phyloP scores from a whole-genome alignment of 805 yeast genomes.

The Barnettozyma botsteinii region DNA sequence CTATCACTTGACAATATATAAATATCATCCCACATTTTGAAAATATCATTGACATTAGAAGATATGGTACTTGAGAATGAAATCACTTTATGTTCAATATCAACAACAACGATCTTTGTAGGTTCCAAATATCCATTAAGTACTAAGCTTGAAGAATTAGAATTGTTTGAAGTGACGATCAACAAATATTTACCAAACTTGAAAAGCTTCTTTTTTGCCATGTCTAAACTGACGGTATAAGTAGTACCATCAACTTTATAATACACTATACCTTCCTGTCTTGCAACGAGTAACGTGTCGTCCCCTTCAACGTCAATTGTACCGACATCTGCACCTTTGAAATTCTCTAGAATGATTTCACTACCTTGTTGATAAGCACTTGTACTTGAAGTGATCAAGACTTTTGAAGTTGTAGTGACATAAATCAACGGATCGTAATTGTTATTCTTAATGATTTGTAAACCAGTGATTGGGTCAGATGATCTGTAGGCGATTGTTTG shows the following conservation, averaged over 20 bases:
- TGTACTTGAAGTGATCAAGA: conserved; percentile 66
- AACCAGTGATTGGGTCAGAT: conserved; percentile 75
- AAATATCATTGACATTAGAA: conserved; percentile 52
- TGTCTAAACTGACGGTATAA: conserved; percentile 48
- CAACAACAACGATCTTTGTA: conserved; percentile 60
- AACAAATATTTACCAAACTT: conserved; percentile 52
- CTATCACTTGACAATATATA: conserved; percentile 73
- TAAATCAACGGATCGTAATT: conserved; percentile 48
- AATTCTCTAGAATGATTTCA: conserved; percentile 37
- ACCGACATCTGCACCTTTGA: conserved; percentile 41
- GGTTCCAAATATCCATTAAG: conserved; percentile 33
- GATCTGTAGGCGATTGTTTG: conserved; percentile 72
- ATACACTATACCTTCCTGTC: conserved; percentile 55
- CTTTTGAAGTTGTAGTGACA: conserved; percentile 68
- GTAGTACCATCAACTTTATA: conserved; percentile 53
- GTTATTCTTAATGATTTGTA: conserved; percentile 44
- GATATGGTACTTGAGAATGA: conserved; percentile 68
- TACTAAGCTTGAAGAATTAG: conserved; percentile 28
- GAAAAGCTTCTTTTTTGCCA: conserved; percentile 47
- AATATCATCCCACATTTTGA: conserved; percentile 50
- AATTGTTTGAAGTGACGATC: conserved; percentile 46
- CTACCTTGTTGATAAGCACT: conserved; percentile 75
- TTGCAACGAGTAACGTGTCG: conserved; percentile 57
- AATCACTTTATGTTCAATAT: conserved; percentile 61
- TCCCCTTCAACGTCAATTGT: conserved; percentile 35